Conservation (phyloP, 495 filamentous ascomycete species). For the Hyaloscypha finlandica region DNA sequence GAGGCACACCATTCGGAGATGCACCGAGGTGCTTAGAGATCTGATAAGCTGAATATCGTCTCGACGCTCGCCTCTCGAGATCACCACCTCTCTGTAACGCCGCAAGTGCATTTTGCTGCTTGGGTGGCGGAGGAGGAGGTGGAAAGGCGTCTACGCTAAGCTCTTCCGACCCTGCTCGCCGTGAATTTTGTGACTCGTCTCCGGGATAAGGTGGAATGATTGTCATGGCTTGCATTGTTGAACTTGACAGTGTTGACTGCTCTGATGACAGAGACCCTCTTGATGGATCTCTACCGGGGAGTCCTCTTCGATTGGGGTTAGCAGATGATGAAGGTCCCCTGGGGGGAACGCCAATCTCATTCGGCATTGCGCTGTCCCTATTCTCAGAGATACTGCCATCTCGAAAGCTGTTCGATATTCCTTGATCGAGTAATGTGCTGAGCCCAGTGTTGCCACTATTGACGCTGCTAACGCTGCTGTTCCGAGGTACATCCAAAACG, state of each 20-base stretch:
- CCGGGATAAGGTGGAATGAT: constrained; percentile 65
- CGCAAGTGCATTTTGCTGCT: constrained; percentile 84
- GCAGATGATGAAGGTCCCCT: constrained; percentile 33
- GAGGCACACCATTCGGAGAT: constrained; percentile 77
- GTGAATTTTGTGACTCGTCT: constrained; percentile 49
- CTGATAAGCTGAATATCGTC: constrained; percentile 93
- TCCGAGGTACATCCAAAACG: constrained; percentile 49
- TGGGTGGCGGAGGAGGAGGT: constrained; percentile 72
- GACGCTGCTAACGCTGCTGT: constrained; percentile 67
- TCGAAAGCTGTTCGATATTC: constrained; percentile 47
- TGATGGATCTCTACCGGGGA: constrained; percentile 47
- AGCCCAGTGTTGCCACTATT: constrained; percentile 60
- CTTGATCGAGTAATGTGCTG: constrained; percentile 67
- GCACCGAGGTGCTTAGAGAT: constrained; percentile 89
- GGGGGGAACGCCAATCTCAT: constrained; percentile 22
- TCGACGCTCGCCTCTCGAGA: constrained; percentile 88
- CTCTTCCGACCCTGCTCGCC: constrained; percentile 28
- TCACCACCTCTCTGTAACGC: constrained; percentile 89
- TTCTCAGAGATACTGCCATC: constrained; percentile 21
- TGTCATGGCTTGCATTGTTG: constrained; percentile 67
- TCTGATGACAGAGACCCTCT: constrained; percentile 47
- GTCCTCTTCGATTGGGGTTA: constrained; percentile 28
- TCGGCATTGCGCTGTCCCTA: constrained; percentile 11
- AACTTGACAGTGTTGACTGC: constrained; percentile 64
- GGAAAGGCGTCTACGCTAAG: constrained; percentile 58